Evolutionary conservation across 176 grass and related monocot species (phyloP), one percentile per base, ranked within the genome.

Genomic region (Triticum dicoccoides): DNA sequence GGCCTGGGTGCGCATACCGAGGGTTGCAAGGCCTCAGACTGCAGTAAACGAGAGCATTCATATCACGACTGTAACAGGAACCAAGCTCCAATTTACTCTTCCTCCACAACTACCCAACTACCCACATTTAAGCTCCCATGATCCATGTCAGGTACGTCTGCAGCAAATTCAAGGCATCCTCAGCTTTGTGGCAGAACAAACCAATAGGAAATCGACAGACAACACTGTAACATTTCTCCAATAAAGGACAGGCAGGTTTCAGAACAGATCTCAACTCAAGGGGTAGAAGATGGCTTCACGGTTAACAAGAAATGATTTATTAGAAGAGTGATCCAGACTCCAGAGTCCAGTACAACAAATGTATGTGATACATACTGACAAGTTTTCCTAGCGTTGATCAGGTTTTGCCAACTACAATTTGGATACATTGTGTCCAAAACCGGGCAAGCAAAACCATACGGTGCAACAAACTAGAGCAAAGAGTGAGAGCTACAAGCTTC

Each of bases 121-220:
- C 67, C 49, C 49, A 83, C 49, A 73, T 73, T 83, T 34, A 82
- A 54, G 47, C 30, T 61, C 59, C 32, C 13, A 73, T 30, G 51
- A 58, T 39, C 45, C 64, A 34, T 52, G 44, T 82, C 80, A 82
- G 44, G 33, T 73, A 52, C 6, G 49, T 42, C 67, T 72, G 81
- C 20, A 72, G 49, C 21, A 72, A 56, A 82, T 85, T 85, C 20
- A 85, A 81, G 70, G 47, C 77, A 80, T 61, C 77, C 45, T 67
- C 77, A 37, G 58, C 67, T 49, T 47, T 63, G 64, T 79, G 58
- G 84, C 58, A 49, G 84, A 73, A 42, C 65, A 78, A 59, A 35
- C 89, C 89, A 83, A 84, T 69, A 64, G 8, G 24, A 66, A 45
- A 65, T 83, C 78, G 45, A 76, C 77, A 76, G 18, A 25, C 12